phyloP scores from a whole-genome alignment of 1,139 yeast species.

The Debaryomyces coudertii region DNA sequence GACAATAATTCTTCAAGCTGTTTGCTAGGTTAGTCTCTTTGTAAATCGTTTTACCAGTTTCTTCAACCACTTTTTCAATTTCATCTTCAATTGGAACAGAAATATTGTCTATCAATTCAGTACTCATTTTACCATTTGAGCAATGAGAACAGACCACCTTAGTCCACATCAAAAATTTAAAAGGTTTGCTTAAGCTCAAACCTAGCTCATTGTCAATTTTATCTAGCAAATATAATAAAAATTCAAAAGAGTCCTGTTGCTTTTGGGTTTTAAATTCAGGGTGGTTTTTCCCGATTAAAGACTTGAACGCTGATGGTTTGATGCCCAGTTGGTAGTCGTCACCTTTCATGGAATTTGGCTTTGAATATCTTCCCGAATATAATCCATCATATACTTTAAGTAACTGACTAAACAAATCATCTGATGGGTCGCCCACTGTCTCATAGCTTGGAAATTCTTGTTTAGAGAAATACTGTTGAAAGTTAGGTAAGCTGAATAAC shows the following conservation, averaged over 20 bases:
- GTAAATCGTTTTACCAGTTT: conserved; percentile 46
- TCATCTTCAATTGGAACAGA: conserved; percentile 61
- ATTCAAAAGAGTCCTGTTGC: conserved; percentile 96
- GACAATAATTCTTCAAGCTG: conserved; percentile 49
- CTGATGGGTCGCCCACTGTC: conserved; percentile 55
- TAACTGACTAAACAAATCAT: conserved; percentile 70
- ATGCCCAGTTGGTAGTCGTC: conserved; percentile 74
- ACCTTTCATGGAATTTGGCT: conserved; percentile 47
- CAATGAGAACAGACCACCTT: conserved; percentile 69
- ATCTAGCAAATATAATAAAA: conserved; percentile 68
- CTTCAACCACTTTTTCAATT: conserved; percentile 41
- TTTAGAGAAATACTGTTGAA: conserved; percentile 38
- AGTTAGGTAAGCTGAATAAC: conserved; percentile 44
- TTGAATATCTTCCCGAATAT: conserved; percentile 70
- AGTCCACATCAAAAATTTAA: conserved; percentile 67
- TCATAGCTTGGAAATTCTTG: conserved; percentile 28
- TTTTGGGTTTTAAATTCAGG: conserved; percentile 81
- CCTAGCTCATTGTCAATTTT: conserved; percentile 61
- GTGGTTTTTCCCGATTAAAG: conserved; percentile 75
- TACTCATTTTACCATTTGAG: conserved; percentile 57
- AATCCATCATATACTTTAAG: conserved; percentile 81
- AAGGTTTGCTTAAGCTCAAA: conserved; percentile 45
- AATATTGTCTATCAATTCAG: conserved; percentile 67
- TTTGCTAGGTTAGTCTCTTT: conserved; percentile 55
- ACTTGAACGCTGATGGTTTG: conserved; percentile 74